Percentiles rank a stretch among this genome's conserved stretches.
Conservation (phyloP, 1,139 yeast genomes). For the Candida albicans region DNA sequence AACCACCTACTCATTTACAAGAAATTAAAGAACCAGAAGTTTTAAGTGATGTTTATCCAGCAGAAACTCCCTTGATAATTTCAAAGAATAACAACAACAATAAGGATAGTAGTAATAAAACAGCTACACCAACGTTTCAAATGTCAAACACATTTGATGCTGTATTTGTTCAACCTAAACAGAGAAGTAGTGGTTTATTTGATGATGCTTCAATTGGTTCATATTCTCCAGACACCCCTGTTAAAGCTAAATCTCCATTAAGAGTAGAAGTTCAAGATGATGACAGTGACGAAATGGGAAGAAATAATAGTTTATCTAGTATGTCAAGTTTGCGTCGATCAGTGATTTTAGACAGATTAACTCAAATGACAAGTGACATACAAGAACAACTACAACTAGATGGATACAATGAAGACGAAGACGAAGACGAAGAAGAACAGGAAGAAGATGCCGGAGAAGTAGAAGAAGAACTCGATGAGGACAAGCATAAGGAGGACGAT, state of each 20-base stretch:
- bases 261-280: slow-evolving; percentile 6
- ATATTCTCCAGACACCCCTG: slow-evolving; percentile 39
- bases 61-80: slow-evolving; percentile 39
- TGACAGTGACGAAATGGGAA: slow-evolving; percentile 9
- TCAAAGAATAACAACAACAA: slow-evolving; percentile 22
- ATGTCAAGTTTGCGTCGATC: slow-evolving; percentile 31
- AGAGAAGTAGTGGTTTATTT: slow-evolving; percentile 2
- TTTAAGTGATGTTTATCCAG: slow-evolving; percentile 43
- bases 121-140: slow-evolving; percentile 8
- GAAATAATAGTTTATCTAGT: slow-evolving; percentile 9
- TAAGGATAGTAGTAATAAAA: slow-evolving; percentile 2
- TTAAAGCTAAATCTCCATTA: slow-evolving; percentile 13
- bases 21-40: slow-evolving; percentile 39
- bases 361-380: slow-evolving; percentile 43
- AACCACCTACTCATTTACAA: slow-evolving; percentile 15
- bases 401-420: slow-evolving; percentile 16
- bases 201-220: slow-evolving; percentile 34
- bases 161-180: slow-evolving; percentile 10
- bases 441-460: background rate
- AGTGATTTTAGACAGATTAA: slow-evolving; percentile 39
- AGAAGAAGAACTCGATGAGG: background rate
- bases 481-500: background rate
- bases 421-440: slow-evolving; percentile 6
- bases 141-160: slow-evolving; percentile 4
- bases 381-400: slow-evolving; percentile 32